A percentile compares a stretch with the other conserved stretches of the same genome.
Evolutionary conservation across 768 basidiomycete genomes (phyloP).

Genomic region (Rhodotorula graminis): DNA sequence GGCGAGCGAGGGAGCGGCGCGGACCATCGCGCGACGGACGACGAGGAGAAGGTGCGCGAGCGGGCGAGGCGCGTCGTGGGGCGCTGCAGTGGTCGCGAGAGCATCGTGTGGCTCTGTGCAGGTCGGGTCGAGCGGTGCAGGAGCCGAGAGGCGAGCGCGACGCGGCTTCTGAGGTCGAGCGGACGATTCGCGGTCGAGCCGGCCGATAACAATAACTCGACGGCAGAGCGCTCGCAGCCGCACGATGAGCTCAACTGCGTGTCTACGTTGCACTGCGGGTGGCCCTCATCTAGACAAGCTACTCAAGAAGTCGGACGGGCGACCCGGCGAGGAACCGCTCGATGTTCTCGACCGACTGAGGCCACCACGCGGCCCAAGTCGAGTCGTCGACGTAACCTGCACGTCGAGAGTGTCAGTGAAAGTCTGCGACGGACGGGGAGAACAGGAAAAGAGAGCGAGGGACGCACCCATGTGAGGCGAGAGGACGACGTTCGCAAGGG

Average conservation of each 20-base stretch:
- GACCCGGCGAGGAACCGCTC: slow-evolving; percentile 54
- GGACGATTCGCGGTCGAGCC: too few species aligned
- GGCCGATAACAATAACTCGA: too few species aligned
- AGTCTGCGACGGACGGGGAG: too few species aligned
- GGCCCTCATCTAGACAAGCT: background rate
- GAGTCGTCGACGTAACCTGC: slow-evolving; percentile 25
- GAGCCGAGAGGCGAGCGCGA: too few species aligned
- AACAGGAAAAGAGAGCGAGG: too few species aligned
- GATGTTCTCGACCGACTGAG: slow-evolving; percentile 60
- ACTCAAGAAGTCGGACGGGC: slow-evolving; percentile 27
- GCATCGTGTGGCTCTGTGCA: background rate
- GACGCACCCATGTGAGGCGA: slow-evolving; percentile 62
- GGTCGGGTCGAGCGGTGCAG: background rate
- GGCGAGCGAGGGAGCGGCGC: background rate
- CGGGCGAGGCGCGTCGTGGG: background rate
- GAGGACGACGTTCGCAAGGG: slow-evolving; percentile 56
- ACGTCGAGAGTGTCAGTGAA: background rate
- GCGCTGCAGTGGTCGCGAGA: background rate
- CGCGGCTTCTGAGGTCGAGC: too few species aligned
- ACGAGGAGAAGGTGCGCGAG: background rate
- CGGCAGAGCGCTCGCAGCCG: too few species aligned
- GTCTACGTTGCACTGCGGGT: too few species aligned
- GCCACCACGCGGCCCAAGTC: slow-evolving; percentile 52
- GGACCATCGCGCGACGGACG: background rate
- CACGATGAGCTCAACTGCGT: too few species aligned